These are phyloP conservation scores for Gaertneriomyces semiglobifer DNA, from an alignment of 192 early-diverging fungal genomes.

Conservation along the genomic window DNA sequence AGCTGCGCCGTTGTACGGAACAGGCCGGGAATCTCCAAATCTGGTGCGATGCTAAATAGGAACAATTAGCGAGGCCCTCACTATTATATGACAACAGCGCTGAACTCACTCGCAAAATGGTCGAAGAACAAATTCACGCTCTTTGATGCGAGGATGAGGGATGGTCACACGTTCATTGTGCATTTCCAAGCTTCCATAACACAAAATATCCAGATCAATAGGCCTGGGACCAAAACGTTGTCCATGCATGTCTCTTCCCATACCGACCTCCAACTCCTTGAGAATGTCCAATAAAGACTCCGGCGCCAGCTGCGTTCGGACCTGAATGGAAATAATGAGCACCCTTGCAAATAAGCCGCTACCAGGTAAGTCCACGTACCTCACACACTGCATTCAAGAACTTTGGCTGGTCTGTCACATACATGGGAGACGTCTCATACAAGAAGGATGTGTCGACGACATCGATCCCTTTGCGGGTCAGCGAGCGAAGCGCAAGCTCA, in stretches of 20 bases:
- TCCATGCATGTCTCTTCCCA: slow-evolving; percentile 68
- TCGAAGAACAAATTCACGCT: slow-evolving; percentile 91
- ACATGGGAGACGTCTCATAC: slow-evolving; percentile 97
- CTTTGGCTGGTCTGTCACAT: slow-evolving; percentile 81
- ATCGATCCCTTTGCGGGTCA: slow-evolving; percentile 45
- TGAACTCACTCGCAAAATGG: slow-evolving; percentile 84
- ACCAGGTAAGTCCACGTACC: slow-evolving; percentile 34
- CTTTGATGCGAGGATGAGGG: slow-evolving; percentile 82
- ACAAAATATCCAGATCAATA: slow-evolving; percentile 96
- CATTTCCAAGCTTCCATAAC: slow-evolving; percentile 77
- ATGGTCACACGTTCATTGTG: slow-evolving; percentile 68
- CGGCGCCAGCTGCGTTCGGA: slow-evolving; percentile 76
- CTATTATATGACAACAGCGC: not conserved
- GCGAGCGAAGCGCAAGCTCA: slow-evolving; percentile 59
- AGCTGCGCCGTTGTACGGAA: slow-evolving; percentile 74
- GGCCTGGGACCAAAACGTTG: slow-evolving; percentile 82
- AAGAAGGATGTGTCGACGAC: slow-evolving; percentile 91
- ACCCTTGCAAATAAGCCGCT: not conserved
- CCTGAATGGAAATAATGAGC: slow-evolving; percentile 32
- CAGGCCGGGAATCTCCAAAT: slow-evolving; percentile 82
- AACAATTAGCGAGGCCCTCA: not conserved
- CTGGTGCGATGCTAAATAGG: slow-evolving; percentile 70
- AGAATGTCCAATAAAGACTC: slow-evolving; percentile 66
- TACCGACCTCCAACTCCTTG: slow-evolving; percentile 77
- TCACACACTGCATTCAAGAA: slow-evolving; percentile 91